Base-by-base conservation (phyloP, 129 eudicot species). In the Ambrosia trifida region DNA sequence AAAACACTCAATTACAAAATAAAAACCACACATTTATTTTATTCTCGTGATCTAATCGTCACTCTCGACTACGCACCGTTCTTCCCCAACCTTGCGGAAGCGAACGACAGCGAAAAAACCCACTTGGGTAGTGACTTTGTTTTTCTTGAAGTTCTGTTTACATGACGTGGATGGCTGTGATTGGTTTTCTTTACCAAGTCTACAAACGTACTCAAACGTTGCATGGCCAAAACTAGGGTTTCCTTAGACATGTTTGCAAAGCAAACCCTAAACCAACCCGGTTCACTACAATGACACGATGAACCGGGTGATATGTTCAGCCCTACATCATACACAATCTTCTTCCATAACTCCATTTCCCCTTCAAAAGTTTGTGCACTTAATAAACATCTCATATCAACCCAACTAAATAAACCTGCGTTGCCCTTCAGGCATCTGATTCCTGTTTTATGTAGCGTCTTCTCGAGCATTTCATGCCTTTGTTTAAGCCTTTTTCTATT, bases 261-360 rank as follows among this genome's bases (percentile, higher is more conserved):
- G 64, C 99, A 95, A n/a, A 88, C 85, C 28, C 99, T 83, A 56
- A 95, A 95, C 97, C 97, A 95, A 0, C 99, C 99, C 5, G 99
- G 99, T 74, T 95, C 96, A n/a, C 66, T 30, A 46, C 97, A 95
- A 76, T 95, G 99, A 63, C 94, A 95, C 0, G 99, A 90, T 4
- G 99, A 90, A 9, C 99, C 99, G 46, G 99, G 97, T 0, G 99
- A 90, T 41, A 95, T 80, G 16, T 95, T 95, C 35, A 95, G 60
- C 65, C 97, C 96, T 3, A 90, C 99, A 4, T 90, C 78, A 79
- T 90, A 90, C 28, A 95, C 92, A 43, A 95, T 85, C 73, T 88
- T 85, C 78, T 90, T 90, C 99, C 99, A 95, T 2, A 95, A 81
- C 70, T 88, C 96, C 79, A 90, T 84, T 62, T 95, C 99, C 0